Percentiles rank a stretch among this genome's conserved stretches.
Evolutionary conservation across 768 basidiomycete genomes (phyloP).

Genomic region (Hortiboletus flavorubellus): DNA sequence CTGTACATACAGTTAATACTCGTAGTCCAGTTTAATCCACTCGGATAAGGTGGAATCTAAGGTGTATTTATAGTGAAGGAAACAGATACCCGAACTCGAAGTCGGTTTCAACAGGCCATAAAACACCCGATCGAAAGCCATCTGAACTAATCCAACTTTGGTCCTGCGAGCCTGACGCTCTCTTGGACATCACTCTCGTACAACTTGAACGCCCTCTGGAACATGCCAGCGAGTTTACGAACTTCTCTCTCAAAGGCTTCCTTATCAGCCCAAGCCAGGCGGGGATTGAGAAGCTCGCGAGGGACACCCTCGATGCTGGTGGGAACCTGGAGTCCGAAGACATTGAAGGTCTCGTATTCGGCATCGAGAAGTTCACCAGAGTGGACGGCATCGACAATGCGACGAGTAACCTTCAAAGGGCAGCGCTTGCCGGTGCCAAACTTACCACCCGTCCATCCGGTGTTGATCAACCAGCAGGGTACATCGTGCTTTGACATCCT

Average conservation of each 20-base stretch:
- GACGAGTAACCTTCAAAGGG: slow-evolving; percentile 92
- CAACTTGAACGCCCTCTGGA: slow-evolving; percentile 87
- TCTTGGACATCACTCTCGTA: slow-evolving; percentile 85
- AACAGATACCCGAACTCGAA: not conserved
- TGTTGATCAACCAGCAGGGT: slow-evolving; percentile 99
- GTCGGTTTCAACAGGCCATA: slow-evolving; percentile 1
- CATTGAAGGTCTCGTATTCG: slow-evolving; percentile 79
- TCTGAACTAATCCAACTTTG: slow-evolving; percentile 34
- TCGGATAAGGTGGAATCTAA: slow-evolving; percentile 2
- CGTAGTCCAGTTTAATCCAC: not conserved
- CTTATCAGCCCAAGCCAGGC: slow-evolving; percentile 82
- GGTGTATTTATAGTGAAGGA: not conserved
- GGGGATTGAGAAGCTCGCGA: slow-evolving; percentile 85
- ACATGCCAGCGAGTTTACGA: slow-evolving; percentile 88
- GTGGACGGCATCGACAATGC: slow-evolving; percentile 97
- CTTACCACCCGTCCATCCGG: slow-evolving; percentile 94
- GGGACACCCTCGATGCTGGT: slow-evolving; percentile 83
- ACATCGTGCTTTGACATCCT: slow-evolving; percentile 88
- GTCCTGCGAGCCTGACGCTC: slow-evolving; percentile 82
- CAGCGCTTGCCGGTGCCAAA: slow-evolving; percentile 93
- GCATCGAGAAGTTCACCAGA: slow-evolving; percentile 85
- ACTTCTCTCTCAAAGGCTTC: slow-evolving; percentile 88
- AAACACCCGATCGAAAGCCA: not conserved
- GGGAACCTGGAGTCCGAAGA: slow-evolving; percentile 85
- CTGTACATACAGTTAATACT: slow-evolving; percentile 1